Evolutionary conservation across 2,329 filamentous ascomycete genomes (phyloP), one percentile per base, ranked within the genome.

Genomic region (Arthrocladium fulminans): DNA sequence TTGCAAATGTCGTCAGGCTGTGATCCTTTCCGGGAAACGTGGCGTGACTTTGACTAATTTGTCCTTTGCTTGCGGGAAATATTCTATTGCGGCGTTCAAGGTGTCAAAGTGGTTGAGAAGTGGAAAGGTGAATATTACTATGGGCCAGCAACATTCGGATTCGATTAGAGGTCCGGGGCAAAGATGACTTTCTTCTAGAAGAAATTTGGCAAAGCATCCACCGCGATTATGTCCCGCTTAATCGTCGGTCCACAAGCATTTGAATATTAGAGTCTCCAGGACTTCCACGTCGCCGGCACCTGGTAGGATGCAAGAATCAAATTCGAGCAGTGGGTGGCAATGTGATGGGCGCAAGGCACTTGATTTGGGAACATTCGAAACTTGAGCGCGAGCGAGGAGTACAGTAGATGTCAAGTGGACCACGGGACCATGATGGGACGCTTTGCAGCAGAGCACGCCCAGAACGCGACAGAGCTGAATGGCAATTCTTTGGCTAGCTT

Each of bases 151-250:
- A n/a, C n/a, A n/a, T n/a, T n/a, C n/a, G n/a, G n/a, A n/a, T n/a
- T n/a, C n/a, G n/a, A n/a, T n/a, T n/a, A n/a, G n/a, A n/a, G n/a
- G n/a, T n/a, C n/a, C n/a, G n/a, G n/a, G n/a, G n/a, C n/a, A n/a
- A 42, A 42, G 20, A 23, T 25, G 24, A 25, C 15, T 23, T 25
- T n/a, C 39, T 42, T 42, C 39, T 42, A 25, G 39, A 42, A 42
- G 24, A 27, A 17, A 25, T 10, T 6, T 19, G 22, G 6, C 32
- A 29, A 29, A 29, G 27, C 23, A 20, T 40, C 37, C 37, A 40
- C 37, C 17, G 23, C 19, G 37, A 40, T 17, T 19, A 25, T 25
- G 22, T 25, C 6, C 39, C 24, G 24, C 22, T 25, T 15, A 5
- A 40, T 6, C 37, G n/a, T 9, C 15, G 17, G 3, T 23, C 22